Conservation (phyloP, 2,329 filamentous ascomycete species). For the Acephala macrosclerotiorum region DNA sequence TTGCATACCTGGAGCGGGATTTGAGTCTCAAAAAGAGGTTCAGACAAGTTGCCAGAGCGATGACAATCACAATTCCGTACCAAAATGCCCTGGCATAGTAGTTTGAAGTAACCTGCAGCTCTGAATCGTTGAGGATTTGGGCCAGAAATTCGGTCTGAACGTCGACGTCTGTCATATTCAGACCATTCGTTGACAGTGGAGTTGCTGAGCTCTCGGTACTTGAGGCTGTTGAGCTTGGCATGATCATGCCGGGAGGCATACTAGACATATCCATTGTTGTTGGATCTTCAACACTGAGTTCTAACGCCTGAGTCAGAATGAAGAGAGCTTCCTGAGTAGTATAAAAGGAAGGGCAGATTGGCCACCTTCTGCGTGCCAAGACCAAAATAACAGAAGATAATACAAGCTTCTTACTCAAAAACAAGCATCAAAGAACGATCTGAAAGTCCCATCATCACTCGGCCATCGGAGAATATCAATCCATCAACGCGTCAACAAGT, state of each 20-base stretch:
- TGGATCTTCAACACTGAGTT: neutral
- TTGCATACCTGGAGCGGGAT: constrained; percentile 11
- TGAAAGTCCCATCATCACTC: too few relatives aligned
- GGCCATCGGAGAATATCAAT: too few relatives aligned
- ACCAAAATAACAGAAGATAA: neutral
- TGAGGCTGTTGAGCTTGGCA: constrained; percentile 1
- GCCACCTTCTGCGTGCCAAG: neutral
- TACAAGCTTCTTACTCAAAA: too few relatives aligned
- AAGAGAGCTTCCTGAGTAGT: neutral
- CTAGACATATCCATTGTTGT: constrained; percentile 11
- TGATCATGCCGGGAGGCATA: neutral
- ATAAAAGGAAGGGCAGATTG: neutral
- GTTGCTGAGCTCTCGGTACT: neutral
- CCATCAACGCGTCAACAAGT: too few relatives aligned
- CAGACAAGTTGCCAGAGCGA: constrained; percentile 6
- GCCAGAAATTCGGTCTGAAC: neutral
- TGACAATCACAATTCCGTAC: constrained; percentile 10
- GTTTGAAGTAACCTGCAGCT: constrained; percentile 13
- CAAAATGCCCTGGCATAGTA: constrained; percentile 9
- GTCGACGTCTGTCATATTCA: constrained; percentile 1
- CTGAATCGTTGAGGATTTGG: constrained; percentile 11
- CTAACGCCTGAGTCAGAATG: neutral
- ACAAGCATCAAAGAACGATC: too few relatives aligned
- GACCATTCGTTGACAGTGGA: constrained; percentile 1
- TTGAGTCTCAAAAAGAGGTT: neutral